Percentiles rank a stretch among this genome's conserved stretches.
Conservation (phyloP, 345 rosid genomes). For the Dipteronia sinensis region DNA sequence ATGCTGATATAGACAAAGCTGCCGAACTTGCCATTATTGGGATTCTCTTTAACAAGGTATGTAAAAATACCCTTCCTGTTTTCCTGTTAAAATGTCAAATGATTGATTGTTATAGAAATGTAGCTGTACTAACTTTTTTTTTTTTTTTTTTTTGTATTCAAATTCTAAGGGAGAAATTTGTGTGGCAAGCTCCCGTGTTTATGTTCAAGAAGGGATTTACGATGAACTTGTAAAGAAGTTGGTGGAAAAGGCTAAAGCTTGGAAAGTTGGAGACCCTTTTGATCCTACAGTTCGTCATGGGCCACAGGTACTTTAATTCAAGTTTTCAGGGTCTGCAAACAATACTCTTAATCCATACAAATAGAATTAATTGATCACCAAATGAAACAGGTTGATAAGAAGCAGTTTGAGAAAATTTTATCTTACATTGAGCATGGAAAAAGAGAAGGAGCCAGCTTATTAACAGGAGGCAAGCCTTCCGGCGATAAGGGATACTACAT, state of each 20-base stretch:
- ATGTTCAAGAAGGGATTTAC: slow-evolving; percentile 81
- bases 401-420: slow-evolving; percentile 56
- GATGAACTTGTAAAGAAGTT: slow-evolving; percentile 51
- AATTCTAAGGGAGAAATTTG: slow-evolving; percentile 71
- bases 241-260: slow-evolving; percentile 53
- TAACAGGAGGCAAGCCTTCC: slow-evolving; percentile 60
- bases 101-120: no score
- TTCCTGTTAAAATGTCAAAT: neutral
- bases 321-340: no score
- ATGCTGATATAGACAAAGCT: slow-evolving; percentile 69
- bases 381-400: slow-evolving; percentile 54
- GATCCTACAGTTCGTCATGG: slow-evolving; percentile 58
- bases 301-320: slow-evolving; percentile 59
- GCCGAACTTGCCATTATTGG: slow-evolving; percentile 61
- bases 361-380: no score
- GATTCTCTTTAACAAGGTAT: slow-evolving; percentile 56
- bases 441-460: slow-evolving; percentile 71
- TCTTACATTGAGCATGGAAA: slow-evolving; percentile 70
- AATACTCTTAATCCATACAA: no score
- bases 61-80: neutral
- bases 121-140: no score
- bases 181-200: slow-evolving; percentile 73
- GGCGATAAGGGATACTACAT: slow-evolving; percentile 64
- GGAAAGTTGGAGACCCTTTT: slow-evolving; percentile 80
- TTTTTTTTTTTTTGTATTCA: no score